Evolutionary conservation across 306 rosid species (phyloP).

Genomic region (Quercus robur): DNA sequence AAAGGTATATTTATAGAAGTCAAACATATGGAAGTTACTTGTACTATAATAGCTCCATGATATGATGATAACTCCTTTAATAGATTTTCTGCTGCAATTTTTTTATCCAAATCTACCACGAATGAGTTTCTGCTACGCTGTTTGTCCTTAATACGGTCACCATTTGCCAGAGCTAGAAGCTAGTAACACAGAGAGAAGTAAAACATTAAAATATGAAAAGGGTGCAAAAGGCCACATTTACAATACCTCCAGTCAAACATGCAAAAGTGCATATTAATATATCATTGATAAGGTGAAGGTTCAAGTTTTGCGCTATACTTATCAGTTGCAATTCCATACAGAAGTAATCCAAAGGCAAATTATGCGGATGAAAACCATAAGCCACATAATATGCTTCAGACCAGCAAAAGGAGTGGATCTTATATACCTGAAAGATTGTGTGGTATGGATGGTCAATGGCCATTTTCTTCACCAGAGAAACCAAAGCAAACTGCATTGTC

Average conservation of each 20-base stretch:
- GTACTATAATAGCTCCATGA: constrained; percentile 67
- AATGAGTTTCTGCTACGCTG: constrained; percentile 84
- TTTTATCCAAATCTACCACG: constrained; percentile 93
- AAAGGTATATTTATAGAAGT: neutral
- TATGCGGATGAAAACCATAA: neutral
- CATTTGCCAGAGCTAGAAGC: constrained; percentile 89
- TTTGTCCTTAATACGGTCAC: constrained; percentile 91
- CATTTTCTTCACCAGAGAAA: constrained; percentile 94
- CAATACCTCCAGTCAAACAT: constrained; percentile 1
- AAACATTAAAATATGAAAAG: constrained; percentile 4
- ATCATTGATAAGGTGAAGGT: neutral
- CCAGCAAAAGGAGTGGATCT: constrained; percentile 4
- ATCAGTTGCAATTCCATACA: neutral
- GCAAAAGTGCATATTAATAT: neutral
- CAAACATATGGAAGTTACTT: constrained; percentile 39
- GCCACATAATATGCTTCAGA: constrained; percentile 12
- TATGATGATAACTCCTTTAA: constrained; percentile 64
- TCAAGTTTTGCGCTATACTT: neutral
- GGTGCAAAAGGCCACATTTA: neutral
- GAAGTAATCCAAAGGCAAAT: neutral
- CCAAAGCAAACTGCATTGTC: constrained; percentile 77
- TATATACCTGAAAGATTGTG: constrained; percentile 81
- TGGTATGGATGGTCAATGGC: constrained; percentile 93
- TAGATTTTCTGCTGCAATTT: constrained; percentile 83
- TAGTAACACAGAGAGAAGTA: constrained; percentile 24